Conservation (phyloP, 2,329 filamentous ascomycete genomes). For the Sclerotinia subarctica region DNA sequence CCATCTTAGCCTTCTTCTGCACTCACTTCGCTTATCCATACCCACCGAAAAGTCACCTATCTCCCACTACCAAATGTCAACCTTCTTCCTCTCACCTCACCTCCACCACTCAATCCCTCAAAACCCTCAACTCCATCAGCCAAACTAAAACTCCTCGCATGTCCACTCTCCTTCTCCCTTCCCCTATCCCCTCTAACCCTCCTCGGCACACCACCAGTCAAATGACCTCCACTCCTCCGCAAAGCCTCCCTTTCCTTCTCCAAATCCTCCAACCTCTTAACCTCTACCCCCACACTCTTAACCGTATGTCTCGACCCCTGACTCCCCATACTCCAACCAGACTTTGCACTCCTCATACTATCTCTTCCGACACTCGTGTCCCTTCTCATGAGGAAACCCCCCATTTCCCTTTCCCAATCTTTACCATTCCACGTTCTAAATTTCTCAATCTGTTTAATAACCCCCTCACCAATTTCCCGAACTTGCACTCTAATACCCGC, state of each 20-base stretch:
- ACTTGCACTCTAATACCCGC: not conserved
- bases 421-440: slow-evolving; percentile 35
- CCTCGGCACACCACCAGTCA: slow-evolving; percentile 11
- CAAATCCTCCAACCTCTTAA: slow-evolving; percentile 18
- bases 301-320: not conserved
- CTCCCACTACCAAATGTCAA: not conserved
- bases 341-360: slow-evolving; percentile 10
- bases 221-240: slow-evolving; percentile 8
- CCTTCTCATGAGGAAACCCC: slow-evolving; percentile 18
- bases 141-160: slow-evolving; percentile 6
- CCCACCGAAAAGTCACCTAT: not conserved
- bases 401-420: slow-evolving; percentile 33
- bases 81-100: slow-evolving; percentile 1
- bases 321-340: not conserved
- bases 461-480: slow-evolving; percentile 6
- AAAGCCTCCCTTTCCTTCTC: slow-evolving; percentile 20
- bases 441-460: slow-evolving; percentile 25
- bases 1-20: not conserved
- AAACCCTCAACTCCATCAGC: not conserved
- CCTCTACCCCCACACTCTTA: slow-evolving; percentile 14
- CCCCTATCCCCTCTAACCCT: not conserved
- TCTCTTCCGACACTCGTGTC: slow-evolving; percentile 13
- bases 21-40: not conserved
- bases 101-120: not conserved
- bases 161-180: not conserved